Percentiles rank a stretch among this genome's conserved stretches.
Evolutionary conservation across 345 rosid species (phyloP).

Genomic region (Camelina laxa): DNA sequence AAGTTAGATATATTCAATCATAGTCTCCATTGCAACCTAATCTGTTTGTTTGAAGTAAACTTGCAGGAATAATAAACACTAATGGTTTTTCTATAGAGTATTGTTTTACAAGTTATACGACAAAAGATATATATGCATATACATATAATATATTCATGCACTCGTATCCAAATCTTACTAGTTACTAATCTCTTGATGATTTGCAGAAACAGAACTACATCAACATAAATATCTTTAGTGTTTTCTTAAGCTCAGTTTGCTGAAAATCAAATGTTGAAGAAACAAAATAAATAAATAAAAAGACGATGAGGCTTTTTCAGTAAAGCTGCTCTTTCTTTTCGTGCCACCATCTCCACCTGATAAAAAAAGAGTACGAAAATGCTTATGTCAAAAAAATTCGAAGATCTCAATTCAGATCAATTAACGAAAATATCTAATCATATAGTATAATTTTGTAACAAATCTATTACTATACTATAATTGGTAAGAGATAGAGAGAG

Average conservation of each 20-base stretch:
- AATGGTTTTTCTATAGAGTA: not conserved
- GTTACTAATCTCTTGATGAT: conserved; percentile 16
- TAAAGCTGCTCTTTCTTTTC: conserved; percentile 73
- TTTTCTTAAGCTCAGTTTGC: conserved; percentile 2
- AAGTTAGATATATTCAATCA: not conserved
- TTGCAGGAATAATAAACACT: not conserved
- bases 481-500: not conserved
- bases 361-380: not conserved
- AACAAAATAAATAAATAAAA: not conserved
- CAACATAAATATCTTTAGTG: not conserved
- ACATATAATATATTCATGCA: not conserved
- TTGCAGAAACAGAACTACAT: conserved; percentile 27
- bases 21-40: not conserved
- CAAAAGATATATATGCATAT: not conserved
- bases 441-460: not conserved
- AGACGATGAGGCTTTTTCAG: conserved; percentile 36
- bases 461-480: not conserved
- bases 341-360: conserved; percentile 92
- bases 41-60: not conserved
- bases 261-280: not conserved
- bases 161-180: not conserved
- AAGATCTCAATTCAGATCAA: not conserved
- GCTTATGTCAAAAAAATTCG: not conserved
- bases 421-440: not conserved
- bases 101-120: not conserved